These are phyloP conservation scores for Suhomyces guaymorum DNA, from an alignment of 1,139 yeast species.

Conservation along the genomic window DNA sequence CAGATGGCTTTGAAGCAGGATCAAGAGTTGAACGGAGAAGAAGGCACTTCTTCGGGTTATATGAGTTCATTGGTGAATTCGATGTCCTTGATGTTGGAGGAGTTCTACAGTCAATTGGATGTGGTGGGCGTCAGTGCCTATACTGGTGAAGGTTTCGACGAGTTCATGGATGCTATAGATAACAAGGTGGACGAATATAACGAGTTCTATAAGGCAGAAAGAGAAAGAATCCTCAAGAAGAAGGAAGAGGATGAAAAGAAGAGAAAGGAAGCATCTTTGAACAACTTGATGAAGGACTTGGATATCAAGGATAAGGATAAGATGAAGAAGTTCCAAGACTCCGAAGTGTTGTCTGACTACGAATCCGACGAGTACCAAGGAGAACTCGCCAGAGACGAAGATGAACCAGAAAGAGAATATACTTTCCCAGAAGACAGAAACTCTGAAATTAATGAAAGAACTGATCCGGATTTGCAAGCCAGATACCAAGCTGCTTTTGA, in stretches of 20 bases:
- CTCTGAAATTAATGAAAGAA: slow-evolving; percentile 55
- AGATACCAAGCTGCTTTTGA: slow-evolving; percentile 75
- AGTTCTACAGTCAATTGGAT: slow-evolving; percentile 90
- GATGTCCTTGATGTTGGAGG: slow-evolving; percentile 94
- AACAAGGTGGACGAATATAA: slow-evolving; percentile 87
- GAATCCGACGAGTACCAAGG: slow-evolving; percentile 64
- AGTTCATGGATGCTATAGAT: slow-evolving; percentile 79
- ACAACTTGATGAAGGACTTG: slow-evolving; percentile 78
- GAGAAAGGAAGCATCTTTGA: slow-evolving; percentile 70
- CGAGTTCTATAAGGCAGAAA: slow-evolving; percentile 77
- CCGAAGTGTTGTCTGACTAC: slow-evolving; percentile 72
- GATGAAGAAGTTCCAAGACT: slow-evolving; percentile 41
- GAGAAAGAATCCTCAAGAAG: slow-evolving; percentile 76
- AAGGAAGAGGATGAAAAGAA: slow-evolving; percentile 75
- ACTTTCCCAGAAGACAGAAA: slow-evolving; percentile 72
- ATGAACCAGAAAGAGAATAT: slow-evolving; percentile 67
- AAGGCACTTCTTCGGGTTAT: slow-evolving; percentile 80
- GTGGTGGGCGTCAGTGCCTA: slow-evolving; percentile 88
- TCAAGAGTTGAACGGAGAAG: slow-evolving; percentile 63
- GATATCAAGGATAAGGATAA: slow-evolving; percentile 52
- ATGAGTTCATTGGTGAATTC: slow-evolving; percentile 94
- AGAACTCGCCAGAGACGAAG: slow-evolving; percentile 62
- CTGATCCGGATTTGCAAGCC: slow-evolving; percentile 59
- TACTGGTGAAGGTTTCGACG: slow-evolving; percentile 94
- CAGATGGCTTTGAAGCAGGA: slow-evolving; percentile 73